Base-by-base conservation (phyloP, 495 filamentous ascomycete species). In the Cudoniella acicularis region DNA sequence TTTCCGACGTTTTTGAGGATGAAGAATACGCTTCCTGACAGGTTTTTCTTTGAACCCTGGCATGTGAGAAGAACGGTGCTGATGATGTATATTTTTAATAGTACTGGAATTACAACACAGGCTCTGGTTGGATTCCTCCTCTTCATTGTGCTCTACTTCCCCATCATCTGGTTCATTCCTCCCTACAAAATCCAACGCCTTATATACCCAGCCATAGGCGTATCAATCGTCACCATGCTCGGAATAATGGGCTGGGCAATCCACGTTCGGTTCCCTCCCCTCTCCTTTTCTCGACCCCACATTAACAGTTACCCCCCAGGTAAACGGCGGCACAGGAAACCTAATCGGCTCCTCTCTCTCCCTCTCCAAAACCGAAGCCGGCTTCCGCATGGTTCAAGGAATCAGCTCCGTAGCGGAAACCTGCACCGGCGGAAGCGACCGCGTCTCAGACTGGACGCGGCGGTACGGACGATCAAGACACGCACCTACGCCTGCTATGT, bases 281-380 rank as follows among this genome's bases (percentile, higher is more conserved):
- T 95, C 70, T 94, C 90, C 21, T 11, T 10, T n/a, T 21, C 18
- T 22, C n/a, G 3, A 36, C n/a, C n/a, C n/a, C n/a, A 17, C 24
- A 11, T 25, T 58, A 36, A 58, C 16, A 13, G 4, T 9, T 41
- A n/a, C n/a, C 10, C 36, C 36, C 36, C 10, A 46, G 55, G 25
- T 25, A 6, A 54, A 53, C 41, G 57, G 42, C n/a, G 57, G 42
- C 18, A 30, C 49, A 25, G 41, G 42, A 4, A 41, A 54, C 40
- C 41, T 46, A 10, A 36, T 47, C 40, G 18, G 26, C 26, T 27
- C 45, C 13, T 17, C 23, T 4, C 10, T 56, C 9, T 2, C 24
- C 8, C 22, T 56, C 16, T 47, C 54, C 54, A 47, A 47, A 47
- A 26, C 41, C 25, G 54, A 56, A 30, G 43, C 25, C 22, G 55